Conservation (phyloP, 139 green algal genomes). For the Microglena sp. region DNA sequence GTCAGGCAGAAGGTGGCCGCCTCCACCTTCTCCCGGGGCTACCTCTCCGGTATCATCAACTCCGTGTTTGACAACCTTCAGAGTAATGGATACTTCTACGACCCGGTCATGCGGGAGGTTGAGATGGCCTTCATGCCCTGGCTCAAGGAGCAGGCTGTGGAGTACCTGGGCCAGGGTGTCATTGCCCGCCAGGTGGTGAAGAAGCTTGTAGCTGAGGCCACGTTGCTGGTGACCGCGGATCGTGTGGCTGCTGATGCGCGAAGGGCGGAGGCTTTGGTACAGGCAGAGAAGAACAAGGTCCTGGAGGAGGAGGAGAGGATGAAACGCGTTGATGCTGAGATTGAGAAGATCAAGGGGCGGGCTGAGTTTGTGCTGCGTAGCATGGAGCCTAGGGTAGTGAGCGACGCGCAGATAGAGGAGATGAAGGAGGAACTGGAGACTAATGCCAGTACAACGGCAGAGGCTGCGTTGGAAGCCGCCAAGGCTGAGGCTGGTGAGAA, state of each 20-base stretch:
- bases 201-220: constrained; percentile 22
- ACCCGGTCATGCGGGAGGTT: constrained; percentile 68
- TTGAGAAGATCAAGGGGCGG: constrained; percentile 13
- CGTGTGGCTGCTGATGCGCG: background rate
- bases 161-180: constrained; percentile 31
- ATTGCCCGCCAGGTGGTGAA: constrained; percentile 30
- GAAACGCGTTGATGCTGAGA: background rate
- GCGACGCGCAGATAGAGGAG: constrained; percentile 13
- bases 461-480: constrained; percentile 26
- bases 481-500: constrained; percentile 22
- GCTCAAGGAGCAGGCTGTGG: constrained; percentile 46
- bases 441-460: constrained; percentile 25
- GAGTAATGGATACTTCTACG: constrained; percentile 62
- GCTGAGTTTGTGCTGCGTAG: constrained; percentile 10
- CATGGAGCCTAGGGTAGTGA: constrained; percentile 7
- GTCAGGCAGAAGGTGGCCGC: constrained; percentile 23
- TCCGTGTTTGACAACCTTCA: constrained; percentile 57
- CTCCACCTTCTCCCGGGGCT: constrained; percentile 54
- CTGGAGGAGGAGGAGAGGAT: background rate
- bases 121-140: constrained; percentile 66
- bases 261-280: background rate
- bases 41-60: constrained; percentile 64
- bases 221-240: constrained; percentile 4
- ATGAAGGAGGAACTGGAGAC: constrained; percentile 20
- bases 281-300: background rate